phyloP scores from a whole-genome alignment of 2,329 filamentous ascomycete species.

The Knufia fluminis region DNA sequence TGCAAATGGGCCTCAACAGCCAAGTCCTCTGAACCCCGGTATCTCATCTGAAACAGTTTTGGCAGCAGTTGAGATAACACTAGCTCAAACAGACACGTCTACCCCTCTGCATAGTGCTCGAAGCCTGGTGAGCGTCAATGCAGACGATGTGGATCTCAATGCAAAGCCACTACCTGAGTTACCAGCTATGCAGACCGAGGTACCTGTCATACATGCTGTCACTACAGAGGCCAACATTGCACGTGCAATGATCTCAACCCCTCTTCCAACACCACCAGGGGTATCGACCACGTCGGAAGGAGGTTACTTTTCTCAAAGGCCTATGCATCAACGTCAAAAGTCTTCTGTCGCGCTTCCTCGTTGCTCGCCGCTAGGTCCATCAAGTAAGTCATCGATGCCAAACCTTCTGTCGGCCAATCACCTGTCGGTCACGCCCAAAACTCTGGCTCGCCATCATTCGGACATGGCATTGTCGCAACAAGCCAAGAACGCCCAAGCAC shows the following conservation, averaged over 20 bases:
- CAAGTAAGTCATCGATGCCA: slow-evolving; percentile 2
- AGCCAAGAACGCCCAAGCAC: not conserved
- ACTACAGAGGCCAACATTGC: slow-evolving; percentile 21
- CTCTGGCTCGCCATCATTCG: not conserved
- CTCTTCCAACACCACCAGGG: slow-evolving; percentile 12
- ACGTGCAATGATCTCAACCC: slow-evolving; percentile 15
- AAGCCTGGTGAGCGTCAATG: slow-evolving; percentile 9
- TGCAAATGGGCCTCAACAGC: not conserved
- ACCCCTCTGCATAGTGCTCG: slow-evolving; percentile 3
- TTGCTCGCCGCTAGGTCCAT: not conserved
- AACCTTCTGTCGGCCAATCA: slow-evolving; percentile 1
- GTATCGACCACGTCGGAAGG: not conserved
- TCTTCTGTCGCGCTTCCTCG: slow-evolving; percentile 2
- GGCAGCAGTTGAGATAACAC: not conserved
- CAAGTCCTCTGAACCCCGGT: not conserved
- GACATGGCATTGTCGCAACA: slow-evolving; percentile 8
- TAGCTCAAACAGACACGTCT: slow-evolving; percentile 9
- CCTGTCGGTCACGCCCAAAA: not conserved
- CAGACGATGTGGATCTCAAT: slow-evolving; percentile 8
- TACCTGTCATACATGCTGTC: slow-evolving; percentile 21
- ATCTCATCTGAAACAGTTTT: not conserved
- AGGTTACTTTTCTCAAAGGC: not conserved
- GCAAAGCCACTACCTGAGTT: slow-evolving; percentile 17
- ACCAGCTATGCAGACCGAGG: too few relatives aligned
- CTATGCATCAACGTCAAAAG: slow-evolving; percentile 3